Evolutionary conservation across 768 basidiomycete species (phyloP).

Genomic region (Sistotremastrum suecicum): DNA sequence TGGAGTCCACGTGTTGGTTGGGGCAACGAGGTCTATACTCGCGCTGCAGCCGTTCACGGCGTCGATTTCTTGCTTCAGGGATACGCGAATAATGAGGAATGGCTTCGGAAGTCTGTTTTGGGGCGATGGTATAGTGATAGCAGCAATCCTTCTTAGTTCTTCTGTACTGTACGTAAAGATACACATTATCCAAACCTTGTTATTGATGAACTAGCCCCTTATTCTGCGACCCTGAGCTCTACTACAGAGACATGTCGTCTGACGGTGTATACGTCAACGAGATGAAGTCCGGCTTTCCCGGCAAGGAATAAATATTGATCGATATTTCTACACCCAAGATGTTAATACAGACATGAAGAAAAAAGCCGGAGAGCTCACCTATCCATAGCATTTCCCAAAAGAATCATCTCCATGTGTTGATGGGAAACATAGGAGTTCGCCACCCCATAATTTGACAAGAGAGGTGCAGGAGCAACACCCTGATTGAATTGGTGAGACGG

Average conservation of each 20-base stretch:
- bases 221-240: no score
- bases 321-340: no score
- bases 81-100: constrained; percentile 10
- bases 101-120: constrained; percentile 17
- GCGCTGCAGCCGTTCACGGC: constrained; percentile 37
- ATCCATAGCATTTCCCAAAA: constrained; percentile 1
- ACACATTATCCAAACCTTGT: no score
- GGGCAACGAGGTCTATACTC: constrained; percentile 32
- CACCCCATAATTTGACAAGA: constrained; percentile 2
- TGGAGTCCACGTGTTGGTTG: constrained; percentile 36
- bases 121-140: constrained; percentile 1
- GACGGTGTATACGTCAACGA: no score
- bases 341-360: background rate
- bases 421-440: constrained; percentile 2
- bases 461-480: constrained; percentile 1
- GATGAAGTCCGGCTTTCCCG: no score
- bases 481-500: background rate
- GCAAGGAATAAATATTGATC: no score
- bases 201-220: no score
- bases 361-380: background rate
- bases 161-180: no score
- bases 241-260: no score
- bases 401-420: constrained; percentile 3
- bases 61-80: constrained; percentile 25
- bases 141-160: no score